A percentile compares a stretch with the other conserved stretches of the same genome.
phyloP scores from a whole-genome alignment of 371 early-diverging fungal species.

The Rhizopus stolonifer region DNA sequence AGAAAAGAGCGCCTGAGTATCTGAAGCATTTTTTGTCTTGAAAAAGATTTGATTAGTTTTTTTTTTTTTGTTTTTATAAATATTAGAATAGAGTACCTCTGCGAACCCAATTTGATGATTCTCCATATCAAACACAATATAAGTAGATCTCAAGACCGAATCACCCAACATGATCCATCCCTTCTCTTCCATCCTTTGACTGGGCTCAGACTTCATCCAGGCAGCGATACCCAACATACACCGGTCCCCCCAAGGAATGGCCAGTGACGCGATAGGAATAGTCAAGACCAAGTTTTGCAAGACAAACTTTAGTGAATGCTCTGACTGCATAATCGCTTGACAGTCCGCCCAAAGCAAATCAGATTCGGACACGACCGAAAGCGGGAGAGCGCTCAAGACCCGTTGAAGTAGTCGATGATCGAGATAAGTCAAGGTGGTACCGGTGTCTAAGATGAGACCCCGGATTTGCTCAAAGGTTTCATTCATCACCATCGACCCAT shows the following conservation, averaged over 20 bases:
- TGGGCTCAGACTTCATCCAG: constrained; percentile 20
- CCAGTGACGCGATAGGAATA: constrained; percentile 25
- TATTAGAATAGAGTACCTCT: constrained; percentile 13
- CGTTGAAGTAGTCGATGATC: constrained; percentile 15
- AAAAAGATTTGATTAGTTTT: too few relatives aligned
- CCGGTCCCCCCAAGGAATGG: constrained; percentile 29
- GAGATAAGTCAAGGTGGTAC: constrained; percentile 19
- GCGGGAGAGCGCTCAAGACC: constrained; percentile 18
- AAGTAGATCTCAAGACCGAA: constrained; percentile 43
- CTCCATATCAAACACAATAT: constrained; percentile 49
- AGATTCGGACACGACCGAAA: constrained; percentile 21
- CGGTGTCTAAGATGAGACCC: constrained; percentile 28
- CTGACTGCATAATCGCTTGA: background rate
- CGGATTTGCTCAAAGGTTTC: constrained; percentile 11
- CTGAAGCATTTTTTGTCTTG: too few relatives aligned
- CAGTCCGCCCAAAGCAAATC: constrained; percentile 38
- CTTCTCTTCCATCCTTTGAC: constrained; percentile 15
- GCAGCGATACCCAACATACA: constrained; percentile 50
- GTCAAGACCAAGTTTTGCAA: constrained; percentile 1
- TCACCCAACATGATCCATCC: constrained; percentile 44
- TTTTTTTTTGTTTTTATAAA: too few relatives aligned
- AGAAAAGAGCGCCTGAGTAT: too few relatives aligned
- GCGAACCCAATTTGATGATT: constrained; percentile 42
- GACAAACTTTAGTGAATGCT: constrained; percentile 3
- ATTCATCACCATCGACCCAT: background rate